Conservation (phyloP, 495 filamentous ascomycete genomes). For the Chaetomium tenue region DNA sequence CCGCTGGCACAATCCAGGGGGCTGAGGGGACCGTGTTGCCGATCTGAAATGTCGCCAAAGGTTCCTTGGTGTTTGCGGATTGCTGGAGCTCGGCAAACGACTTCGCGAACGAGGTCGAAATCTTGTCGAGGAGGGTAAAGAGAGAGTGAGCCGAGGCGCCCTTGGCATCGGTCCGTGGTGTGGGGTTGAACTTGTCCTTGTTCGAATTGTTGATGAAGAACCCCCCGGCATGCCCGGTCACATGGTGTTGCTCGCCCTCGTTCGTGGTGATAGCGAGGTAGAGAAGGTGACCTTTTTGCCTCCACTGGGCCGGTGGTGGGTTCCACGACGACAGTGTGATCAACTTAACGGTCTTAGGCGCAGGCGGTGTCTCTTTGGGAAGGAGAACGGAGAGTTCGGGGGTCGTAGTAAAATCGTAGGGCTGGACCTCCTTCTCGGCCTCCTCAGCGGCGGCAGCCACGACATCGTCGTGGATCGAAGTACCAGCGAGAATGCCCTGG, state of each 20-base stretch:
- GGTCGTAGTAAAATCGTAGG: slow-evolving; percentile 72
- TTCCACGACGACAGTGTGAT: slow-evolving; percentile 93
- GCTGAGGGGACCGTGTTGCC: slow-evolving; percentile 88
- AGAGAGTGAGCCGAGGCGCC: slow-evolving; percentile 77
- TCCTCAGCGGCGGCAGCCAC: slow-evolving; percentile 52
- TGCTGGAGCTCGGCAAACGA: slow-evolving; percentile 75
- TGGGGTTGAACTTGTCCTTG: slow-evolving; percentile 88
- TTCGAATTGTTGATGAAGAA: slow-evolving; percentile 96
- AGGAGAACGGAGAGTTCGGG: slow-evolving; percentile 68
- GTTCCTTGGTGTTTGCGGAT: slow-evolving; percentile 76
- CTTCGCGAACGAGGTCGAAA: slow-evolving; percentile 78
- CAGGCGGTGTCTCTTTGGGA: slow-evolving; percentile 58
- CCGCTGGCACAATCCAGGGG: slow-evolving; percentile 82
- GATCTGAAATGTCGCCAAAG: slow-evolving; percentile 88
- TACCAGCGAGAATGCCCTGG: slow-evolving; percentile 83
- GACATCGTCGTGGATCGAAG: slow-evolving; percentile 81
- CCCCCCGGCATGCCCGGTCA: slow-evolving; percentile 88
- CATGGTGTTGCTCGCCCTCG: slow-evolving; percentile 89
- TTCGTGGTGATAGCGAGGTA: slow-evolving; percentile 86
- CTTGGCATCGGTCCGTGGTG: slow-evolving; percentile 65
- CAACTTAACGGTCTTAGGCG: slow-evolving; percentile 85
- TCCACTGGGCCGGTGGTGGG: slow-evolving; percentile 84
- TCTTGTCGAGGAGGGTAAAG: slow-evolving; percentile 67
- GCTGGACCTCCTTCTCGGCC: slow-evolving; percentile 52
- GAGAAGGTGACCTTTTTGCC: slow-evolving; percentile 88